phyloP scores from a whole-genome alignment of 73 alveolate genomes.

The Paramecium sonneborni region DNA sequence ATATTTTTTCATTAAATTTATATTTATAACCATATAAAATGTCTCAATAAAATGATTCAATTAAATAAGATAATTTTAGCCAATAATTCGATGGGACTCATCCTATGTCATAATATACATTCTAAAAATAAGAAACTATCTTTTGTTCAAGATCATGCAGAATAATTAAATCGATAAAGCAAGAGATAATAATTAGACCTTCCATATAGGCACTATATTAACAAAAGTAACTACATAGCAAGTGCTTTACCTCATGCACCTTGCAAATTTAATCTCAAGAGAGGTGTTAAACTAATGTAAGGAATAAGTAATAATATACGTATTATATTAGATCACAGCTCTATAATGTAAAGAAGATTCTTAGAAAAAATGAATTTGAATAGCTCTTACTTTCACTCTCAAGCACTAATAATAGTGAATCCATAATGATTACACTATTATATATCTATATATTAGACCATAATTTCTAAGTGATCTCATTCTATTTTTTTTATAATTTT shows the following conservation, averaged over 20 bases:
- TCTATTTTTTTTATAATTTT: neutral
- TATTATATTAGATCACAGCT: neutral
- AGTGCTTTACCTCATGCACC: constrained; percentile 34
- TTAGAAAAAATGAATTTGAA: neutral
- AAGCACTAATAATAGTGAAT: neutral
- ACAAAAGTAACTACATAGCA: neutral
- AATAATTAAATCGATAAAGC: neutral
- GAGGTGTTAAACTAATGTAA: neutral
- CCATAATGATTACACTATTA: neutral
- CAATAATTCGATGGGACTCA: neutral
- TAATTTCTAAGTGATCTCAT: neutral
- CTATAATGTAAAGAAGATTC: constrained; percentile 6
- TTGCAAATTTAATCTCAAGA: neutral
- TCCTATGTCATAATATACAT: neutral
- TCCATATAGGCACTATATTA: constrained; percentile 38
- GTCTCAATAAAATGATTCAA: neutral
- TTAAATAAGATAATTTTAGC: neutral
- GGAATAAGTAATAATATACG: neutral
- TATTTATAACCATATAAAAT: neutral
- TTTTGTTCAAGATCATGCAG: neutral
- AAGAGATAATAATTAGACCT: neutral
- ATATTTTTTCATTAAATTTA: neutral
- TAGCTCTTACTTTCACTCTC: neutral
- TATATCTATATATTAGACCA: neutral
- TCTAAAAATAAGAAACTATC: neutral